Conservation (phyloP, 805 yeast genomes). For the Kodamaea lidongshanica region DNA sequence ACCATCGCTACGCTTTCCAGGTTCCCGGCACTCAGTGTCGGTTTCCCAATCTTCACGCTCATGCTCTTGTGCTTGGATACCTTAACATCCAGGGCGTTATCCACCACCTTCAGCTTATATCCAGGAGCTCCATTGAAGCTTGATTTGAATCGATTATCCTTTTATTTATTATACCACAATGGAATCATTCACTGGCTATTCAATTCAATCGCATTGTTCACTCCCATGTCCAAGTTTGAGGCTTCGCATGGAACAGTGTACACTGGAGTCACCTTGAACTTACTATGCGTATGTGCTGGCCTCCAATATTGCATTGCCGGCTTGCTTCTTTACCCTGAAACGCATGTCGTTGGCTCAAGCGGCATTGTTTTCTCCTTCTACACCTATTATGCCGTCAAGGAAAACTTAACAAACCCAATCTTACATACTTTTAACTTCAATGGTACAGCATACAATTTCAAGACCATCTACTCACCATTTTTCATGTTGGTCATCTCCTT, state of each 20-base stretch:
- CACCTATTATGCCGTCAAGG: conserved; percentile 52
- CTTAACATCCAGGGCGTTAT: conserved; percentile 23
- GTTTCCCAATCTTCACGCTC: conserved; percentile 50
- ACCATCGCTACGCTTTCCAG: conserved; percentile 9
- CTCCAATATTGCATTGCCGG: conserved; percentile 54
- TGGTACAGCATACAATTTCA: conserved; percentile 41
- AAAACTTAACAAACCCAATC: conserved; percentile 34
- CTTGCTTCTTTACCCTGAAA: conserved; percentile 42
- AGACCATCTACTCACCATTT: conserved; percentile 58
- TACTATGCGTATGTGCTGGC: conserved; percentile 65
- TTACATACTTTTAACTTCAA: conserved; percentile 24
- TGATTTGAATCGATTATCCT: conserved; percentile 49
- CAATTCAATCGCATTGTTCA: conserved; percentile 51
- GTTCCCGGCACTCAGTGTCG: conserved; percentile 57
- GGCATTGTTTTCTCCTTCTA: conserved; percentile 69
- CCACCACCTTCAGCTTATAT: conserved; percentile 38
- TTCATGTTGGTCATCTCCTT: conserved; percentile 41
- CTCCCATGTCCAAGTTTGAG: conserved; percentile 64
- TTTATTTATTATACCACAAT: conserved; percentile 69
- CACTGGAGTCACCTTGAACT: conserved; percentile 73
- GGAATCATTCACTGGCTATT: conserved; percentile 54
- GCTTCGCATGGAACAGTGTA: conserved; percentile 73
- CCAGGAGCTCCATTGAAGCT: conserved; percentile 49
- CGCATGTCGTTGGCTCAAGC: conserved; percentile 60
- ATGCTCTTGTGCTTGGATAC: conserved; percentile 35